phyloP scores from a whole-genome alignment of 2,329 filamentous ascomycete genomes.

The Fusarium guadeloupense region DNA sequence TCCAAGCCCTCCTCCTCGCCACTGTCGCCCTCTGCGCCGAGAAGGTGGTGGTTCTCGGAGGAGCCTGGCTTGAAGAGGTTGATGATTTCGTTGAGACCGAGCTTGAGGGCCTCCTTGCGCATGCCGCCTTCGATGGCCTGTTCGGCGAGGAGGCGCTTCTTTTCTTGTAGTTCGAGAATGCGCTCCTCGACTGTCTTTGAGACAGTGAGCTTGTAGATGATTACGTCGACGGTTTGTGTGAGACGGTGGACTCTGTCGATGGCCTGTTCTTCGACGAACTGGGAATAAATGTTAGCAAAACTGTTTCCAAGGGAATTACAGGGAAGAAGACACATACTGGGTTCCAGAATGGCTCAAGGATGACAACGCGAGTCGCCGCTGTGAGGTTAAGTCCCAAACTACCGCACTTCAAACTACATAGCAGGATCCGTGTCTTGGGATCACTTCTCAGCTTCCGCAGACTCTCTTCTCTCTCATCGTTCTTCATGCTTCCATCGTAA shows the following conservation, averaged over 20 bases:
- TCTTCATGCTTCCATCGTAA: constrained; percentile 95
- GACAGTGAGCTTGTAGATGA: constrained; percentile 94
- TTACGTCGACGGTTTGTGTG: constrained; percentile 93
- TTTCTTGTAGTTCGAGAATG: constrained; percentile 93
- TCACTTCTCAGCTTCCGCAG: constrained; percentile 80
- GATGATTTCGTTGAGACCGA: constrained; percentile 93
- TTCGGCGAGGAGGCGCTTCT: constrained; percentile 91
- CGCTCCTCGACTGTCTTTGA: constrained; percentile 88
- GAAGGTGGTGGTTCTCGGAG: constrained; percentile 25
- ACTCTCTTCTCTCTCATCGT: constrained; percentile 89
- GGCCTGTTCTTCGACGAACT: constrained; percentile 98
- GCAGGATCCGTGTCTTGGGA: constrained; percentile 77
- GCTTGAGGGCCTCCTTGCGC: constrained; percentile 78
- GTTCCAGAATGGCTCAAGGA: constrained; percentile 99
- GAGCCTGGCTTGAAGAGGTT: constrained; percentile 81
- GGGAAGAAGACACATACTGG: constrained; percentile 66
- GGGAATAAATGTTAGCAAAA: constrained; percentile 21
- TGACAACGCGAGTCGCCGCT: constrained; percentile 90
- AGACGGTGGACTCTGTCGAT: constrained; percentile 99
- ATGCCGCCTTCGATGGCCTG: constrained; percentile 86
- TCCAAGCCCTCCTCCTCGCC: constrained; percentile 24
- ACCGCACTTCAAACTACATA: constrained; percentile 94
- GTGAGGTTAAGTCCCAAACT: constrained; percentile 94
- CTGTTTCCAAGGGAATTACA: not conserved
- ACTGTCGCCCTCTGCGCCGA: constrained; percentile 32